A percentile compares a stretch with the other conserved stretches of the same genome.
phyloP scores from a whole-genome alignment of 2,329 filamentous ascomycete species.

The Cladobotryum protrusum region DNA sequence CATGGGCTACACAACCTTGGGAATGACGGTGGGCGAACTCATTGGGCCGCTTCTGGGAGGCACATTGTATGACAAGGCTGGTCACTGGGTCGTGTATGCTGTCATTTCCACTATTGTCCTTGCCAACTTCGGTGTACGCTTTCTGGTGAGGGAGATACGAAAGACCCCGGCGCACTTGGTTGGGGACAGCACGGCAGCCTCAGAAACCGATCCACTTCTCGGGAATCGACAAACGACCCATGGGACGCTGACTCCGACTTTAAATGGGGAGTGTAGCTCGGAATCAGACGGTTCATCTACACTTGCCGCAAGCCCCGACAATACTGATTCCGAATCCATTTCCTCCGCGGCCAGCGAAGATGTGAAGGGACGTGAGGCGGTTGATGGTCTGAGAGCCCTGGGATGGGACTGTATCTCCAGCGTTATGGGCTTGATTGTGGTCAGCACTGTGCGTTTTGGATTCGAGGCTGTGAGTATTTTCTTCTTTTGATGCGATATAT shows the following conservation, averaged over 20 bases:
- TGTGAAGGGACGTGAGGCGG: not conserved
- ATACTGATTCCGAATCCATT: not conserved
- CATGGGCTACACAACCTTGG: conserved; percentile 9
- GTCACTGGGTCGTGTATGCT: conserved; percentile 8
- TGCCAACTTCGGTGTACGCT: conserved; percentile 1
- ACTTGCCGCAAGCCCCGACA: not conserved
- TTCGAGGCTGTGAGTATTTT: conserved; percentile 8
- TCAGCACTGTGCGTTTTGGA: conserved; percentile 5
- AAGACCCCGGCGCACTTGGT: not conserved
- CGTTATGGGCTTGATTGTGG: conserved; percentile 3
- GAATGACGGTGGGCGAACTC: conserved; percentile 9
- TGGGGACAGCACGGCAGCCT: not conserved
- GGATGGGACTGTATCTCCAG: conserved; percentile 11
- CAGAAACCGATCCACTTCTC: not conserved
- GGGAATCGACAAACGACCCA: not conserved
- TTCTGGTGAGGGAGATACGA: conserved; percentile 3
- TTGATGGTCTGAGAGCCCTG: conserved; percentile 1
- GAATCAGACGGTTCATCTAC: not conserved
- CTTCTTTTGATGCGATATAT: not conserved
- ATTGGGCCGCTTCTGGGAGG: conserved; percentile 6
- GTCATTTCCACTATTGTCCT: conserved; percentile 5
- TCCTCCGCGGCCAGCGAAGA: not conserved
- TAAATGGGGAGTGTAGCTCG: no score
- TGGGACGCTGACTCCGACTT: not conserved
- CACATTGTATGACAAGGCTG: conserved; percentile 6